Conservation (phyloP, 2,329 filamentous ascomycete species). For the Botryotinia globosa region DNA sequence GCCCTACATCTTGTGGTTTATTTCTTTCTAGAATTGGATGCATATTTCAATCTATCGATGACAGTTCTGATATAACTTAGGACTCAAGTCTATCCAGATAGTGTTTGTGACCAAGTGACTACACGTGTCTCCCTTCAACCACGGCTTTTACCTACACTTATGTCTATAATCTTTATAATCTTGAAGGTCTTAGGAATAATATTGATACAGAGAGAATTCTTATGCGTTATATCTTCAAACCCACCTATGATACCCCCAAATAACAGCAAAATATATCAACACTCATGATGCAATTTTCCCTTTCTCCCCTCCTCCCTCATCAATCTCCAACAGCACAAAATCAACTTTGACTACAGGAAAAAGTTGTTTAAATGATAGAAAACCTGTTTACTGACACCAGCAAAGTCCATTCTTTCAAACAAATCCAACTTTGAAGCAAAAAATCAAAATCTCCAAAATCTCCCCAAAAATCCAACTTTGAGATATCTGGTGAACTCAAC, state of each 20-base stretch:
- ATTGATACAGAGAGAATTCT: fast-evolving
- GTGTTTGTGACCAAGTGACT: fast-evolving
- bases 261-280: background rate
- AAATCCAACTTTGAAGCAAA: background rate
- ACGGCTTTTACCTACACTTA: background rate
- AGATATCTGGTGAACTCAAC: background rate
- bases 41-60: background rate
- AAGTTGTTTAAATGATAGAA: background rate
- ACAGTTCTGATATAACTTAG: background rate
- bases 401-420: background rate
- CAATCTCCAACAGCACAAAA: background rate
- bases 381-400: background rate
- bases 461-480: background rate
- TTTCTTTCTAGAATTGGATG: background rate
- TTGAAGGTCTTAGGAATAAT: background rate
- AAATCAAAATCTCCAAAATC: background rate
- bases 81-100: background rate
- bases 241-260: background rate
- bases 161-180: background rate
- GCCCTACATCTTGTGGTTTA: too few species aligned
- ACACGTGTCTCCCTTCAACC: background rate
- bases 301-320: background rate
- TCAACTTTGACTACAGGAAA: background rate
- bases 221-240: background rate
- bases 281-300: background rate